Conservation (phyloP, 148 eudicot genomes). For the Chenopodium album region DNA sequence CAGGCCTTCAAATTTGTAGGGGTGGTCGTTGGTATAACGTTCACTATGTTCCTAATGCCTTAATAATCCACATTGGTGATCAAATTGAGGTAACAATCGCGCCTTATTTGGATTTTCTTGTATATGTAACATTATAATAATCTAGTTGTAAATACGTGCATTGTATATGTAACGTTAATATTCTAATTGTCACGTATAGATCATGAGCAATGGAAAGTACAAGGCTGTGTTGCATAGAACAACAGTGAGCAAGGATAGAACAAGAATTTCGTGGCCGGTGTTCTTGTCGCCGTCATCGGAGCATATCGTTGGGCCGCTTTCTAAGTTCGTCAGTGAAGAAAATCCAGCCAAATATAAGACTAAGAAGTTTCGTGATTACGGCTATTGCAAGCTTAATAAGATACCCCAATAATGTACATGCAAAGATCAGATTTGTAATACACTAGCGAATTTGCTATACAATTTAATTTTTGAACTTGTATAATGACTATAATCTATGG, state of each 20-base stretch:
- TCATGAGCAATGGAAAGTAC: conserved; percentile 56
- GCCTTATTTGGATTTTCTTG: too few relatives aligned
- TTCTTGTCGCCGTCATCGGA: conserved; percentile 42
- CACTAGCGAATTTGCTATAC: too few relatives aligned
- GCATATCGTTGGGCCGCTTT: conserved; percentile 36
- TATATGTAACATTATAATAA: too few relatives aligned
- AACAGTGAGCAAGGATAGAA: conserved; percentile 41
- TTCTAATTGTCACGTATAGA: background rate
- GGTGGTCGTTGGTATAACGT: conserved; percentile 44
- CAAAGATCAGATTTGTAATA: too few relatives aligned
- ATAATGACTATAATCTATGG: too few relatives aligned
- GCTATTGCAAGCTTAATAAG: conserved; percentile 39
- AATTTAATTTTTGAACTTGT: too few relatives aligned
- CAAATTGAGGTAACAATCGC: conserved; percentile 39
- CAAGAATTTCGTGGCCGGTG: conserved; percentile 51
- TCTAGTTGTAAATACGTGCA: too few relatives aligned
- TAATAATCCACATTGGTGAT: conserved; percentile 52
- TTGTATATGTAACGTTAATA: too few relatives aligned
- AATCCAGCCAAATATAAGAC: conserved; percentile 41
- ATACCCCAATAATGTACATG: conserved; percentile 27
- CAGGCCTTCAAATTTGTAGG: conserved; percentile 45
- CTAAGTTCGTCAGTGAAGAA: conserved; percentile 30
- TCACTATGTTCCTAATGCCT: conserved; percentile 42
- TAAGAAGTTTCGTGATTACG: conserved; percentile 37
- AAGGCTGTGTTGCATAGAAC: conserved; percentile 50